phyloP scores from a whole-genome alignment of 176 grass and related monocot species.

The Lolium perenne region DNA sequence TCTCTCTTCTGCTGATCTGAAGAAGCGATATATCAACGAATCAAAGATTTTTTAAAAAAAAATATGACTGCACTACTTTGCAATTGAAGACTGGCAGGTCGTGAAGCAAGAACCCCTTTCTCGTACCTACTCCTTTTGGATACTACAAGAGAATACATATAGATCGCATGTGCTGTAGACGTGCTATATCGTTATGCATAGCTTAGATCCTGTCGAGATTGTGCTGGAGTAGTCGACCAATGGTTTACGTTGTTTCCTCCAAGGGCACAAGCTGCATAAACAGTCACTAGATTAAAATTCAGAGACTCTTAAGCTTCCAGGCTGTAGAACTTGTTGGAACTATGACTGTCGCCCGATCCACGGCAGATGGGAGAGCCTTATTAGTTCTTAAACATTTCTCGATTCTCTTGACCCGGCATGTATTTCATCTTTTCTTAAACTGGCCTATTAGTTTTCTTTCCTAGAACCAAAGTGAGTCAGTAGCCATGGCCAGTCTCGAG shows the following conservation, averaged over 20 bases:
- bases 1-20: not conserved
- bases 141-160: not conserved
- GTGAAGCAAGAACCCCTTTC: not conserved
- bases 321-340: constrained; percentile 17
- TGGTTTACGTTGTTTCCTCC: not conserved
- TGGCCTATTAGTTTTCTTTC: not conserved
- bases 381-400: too few species aligned
- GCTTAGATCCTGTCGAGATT: constrained; percentile 22
- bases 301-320: not conserved
- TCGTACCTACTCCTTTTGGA: not conserved
- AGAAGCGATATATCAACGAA: not conserved
- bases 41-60: not conserved
- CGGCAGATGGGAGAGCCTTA: not conserved
- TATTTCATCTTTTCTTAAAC: not conserved
- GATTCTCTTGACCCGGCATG: not conserved
- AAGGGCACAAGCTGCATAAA: not conserved
- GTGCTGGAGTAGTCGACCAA: not conserved
- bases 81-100: not conserved
- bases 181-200: not conserved
- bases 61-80: not conserved
- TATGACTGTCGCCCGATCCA: not conserved
- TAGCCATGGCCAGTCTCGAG: not conserved
- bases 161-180: not conserved
- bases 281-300: not conserved
- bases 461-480: not conserved